phyloP scores from a whole-genome alignment of 306 rosid species.

The Canavalia ensiformis region DNA sequence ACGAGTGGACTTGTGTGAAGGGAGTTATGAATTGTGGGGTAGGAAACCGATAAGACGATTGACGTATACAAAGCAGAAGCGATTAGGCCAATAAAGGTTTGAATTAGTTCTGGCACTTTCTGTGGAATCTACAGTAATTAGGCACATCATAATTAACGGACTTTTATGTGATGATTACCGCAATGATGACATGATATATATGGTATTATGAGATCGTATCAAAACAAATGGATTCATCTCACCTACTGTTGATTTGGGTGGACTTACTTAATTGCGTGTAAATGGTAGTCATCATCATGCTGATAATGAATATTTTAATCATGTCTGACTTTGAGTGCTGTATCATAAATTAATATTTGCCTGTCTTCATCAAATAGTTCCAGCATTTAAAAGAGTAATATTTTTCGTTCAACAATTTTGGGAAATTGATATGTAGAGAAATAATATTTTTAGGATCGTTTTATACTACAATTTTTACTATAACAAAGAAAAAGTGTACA shows the following conservation, averaged over 20 bases:
- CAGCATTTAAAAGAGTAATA: neutral
- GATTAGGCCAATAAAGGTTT: constrained; percentile 19
- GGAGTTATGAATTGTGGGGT: constrained; percentile 16
- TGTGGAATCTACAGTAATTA: neutral
- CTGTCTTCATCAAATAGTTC: neutral
- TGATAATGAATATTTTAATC: neutral
- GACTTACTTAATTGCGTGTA: constrained; percentile 21
- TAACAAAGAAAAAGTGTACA: too few relatives aligned
- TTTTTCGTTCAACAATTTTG: neutral
- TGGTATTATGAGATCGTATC: constrained; percentile 28
- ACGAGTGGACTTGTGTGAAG: neutral
- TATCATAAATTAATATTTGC: neutral
- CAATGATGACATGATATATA: constrained; percentile 10
- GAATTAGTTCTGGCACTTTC: neutral
- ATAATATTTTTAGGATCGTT: too few relatives aligned
- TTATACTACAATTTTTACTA: too few relatives aligned
- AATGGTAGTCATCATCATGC: constrained; percentile 46
- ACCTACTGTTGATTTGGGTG: constrained; percentile 1
- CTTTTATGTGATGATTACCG: constrained; percentile 9
- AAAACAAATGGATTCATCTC: neutral
- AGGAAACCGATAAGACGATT: neutral
- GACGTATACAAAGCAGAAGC: neutral
- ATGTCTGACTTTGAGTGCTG: neutral
- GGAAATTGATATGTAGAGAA: neutral
- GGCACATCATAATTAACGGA: neutral